Evolutionary conservation across 768 basidiomycete genomes (phyloP).

Genomic region (Tephrocybe rancida): DNA sequence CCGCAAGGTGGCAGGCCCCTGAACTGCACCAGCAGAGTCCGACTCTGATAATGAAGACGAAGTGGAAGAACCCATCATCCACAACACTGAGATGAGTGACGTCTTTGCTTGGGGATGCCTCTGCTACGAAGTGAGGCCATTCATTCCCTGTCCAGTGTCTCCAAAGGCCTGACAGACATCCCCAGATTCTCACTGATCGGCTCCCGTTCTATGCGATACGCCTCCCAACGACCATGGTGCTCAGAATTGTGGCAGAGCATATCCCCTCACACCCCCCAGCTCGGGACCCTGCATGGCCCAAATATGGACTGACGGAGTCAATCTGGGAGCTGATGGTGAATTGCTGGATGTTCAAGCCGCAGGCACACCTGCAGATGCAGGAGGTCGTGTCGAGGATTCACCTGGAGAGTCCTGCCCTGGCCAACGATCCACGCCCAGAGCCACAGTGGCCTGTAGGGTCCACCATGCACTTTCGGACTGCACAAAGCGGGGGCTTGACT

Average conservation of each 20-base stretch:
- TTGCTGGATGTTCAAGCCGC: background rate
- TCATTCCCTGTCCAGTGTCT: no score
- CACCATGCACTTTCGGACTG: background rate
- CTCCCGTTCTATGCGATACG: background rate
- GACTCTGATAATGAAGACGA: slow-evolving; percentile 2
- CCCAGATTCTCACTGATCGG: background rate
- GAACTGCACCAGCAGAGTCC: slow-evolving; percentile 12
- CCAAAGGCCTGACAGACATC: no score
- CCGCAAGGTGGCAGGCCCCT: slow-evolving; percentile 26
- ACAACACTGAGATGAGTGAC: no score
- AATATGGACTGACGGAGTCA: background rate
- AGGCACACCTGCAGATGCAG: background rate
- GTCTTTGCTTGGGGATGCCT: slow-evolving; percentile 28
- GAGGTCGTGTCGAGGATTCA: background rate
- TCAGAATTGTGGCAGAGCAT: background rate
- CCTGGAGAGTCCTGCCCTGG: background rate
- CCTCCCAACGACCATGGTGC: background rate
- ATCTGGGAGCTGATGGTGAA: background rate
- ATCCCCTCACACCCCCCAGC: background rate
- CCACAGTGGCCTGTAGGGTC: background rate
- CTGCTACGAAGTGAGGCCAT: slow-evolving; percentile 25
- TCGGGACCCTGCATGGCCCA: no score
- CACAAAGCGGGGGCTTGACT: background rate
- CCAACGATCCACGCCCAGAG: background rate
- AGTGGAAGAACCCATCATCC: background rate